Percentiles rank a stretch among this genome's conserved stretches.
phyloP scores from a whole-genome alignment of 2,329 filamentous ascomycete species.

The Lithohypha guttulata region DNA sequence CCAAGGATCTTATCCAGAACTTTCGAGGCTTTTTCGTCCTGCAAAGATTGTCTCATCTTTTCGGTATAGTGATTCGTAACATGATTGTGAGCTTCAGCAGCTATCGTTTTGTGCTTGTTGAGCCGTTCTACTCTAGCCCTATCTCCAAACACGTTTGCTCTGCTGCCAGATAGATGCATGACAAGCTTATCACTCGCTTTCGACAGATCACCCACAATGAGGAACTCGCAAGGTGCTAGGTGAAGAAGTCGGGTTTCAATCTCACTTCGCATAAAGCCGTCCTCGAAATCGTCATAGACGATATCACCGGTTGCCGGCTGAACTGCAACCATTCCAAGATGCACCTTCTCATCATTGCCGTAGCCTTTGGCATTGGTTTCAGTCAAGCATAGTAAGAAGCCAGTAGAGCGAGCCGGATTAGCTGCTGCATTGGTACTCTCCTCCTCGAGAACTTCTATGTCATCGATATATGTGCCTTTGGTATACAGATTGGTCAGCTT shows the following conservation, averaged over 20 bases:
- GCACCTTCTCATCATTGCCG: slow-evolving; percentile 85
- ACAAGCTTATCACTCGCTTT: slow-evolving; percentile 88
- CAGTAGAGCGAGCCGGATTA: slow-evolving; percentile 53
- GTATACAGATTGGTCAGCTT: slow-evolving; percentile 96
- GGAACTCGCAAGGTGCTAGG: slow-evolving; percentile 88
- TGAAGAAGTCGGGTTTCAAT: slow-evolving; percentile 92
- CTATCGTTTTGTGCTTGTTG: slow-evolving; percentile 65
- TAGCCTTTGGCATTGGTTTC: slow-evolving; percentile 68
- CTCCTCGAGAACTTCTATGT: slow-evolving; percentile 66
- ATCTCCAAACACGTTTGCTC: slow-evolving; percentile 85
- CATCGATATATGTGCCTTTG: slow-evolving; percentile 94
- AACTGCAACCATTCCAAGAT: slow-evolving; percentile 84
- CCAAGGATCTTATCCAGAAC: slow-evolving; percentile 78
- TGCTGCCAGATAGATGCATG: slow-evolving; percentile 77
- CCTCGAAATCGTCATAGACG: slow-evolving; percentile 90
- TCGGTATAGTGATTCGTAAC: slow-evolving; percentile 88
- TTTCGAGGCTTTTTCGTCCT: slow-evolving; percentile 47
- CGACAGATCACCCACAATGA: slow-evolving; percentile 83
- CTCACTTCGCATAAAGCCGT: slow-evolving; percentile 94
- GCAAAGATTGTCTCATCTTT: slow-evolving; percentile 55
- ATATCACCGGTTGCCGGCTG: slow-evolving; percentile 94
- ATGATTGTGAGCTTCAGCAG: slow-evolving; percentile 74
- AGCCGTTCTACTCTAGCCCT: slow-evolving; percentile 75
- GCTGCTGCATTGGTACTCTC: slow-evolving; percentile 42
- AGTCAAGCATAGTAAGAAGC: slow-evolving; percentile 88